Conservation (phyloP, 306 rosid species). For the Casuarina cunninghamiana region DNA sequence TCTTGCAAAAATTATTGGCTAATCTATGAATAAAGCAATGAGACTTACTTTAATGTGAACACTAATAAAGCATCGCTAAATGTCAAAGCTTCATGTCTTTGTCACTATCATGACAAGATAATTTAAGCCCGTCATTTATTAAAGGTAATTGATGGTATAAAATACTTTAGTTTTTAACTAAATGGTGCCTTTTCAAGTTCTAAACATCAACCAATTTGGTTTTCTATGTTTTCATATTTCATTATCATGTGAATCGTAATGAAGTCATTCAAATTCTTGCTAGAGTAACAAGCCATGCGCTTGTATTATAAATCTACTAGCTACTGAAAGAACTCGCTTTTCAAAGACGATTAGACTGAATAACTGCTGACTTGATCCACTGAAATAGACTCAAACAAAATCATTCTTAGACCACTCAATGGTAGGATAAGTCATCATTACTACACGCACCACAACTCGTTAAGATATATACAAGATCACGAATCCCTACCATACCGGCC, state of each 20-base stretch:
- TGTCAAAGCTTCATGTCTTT: too few species aligned
- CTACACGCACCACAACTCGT: conserved; percentile 8
- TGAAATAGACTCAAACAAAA: neutral
- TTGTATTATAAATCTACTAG: neutral
- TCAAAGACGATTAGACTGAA: neutral
- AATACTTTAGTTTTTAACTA: neutral
- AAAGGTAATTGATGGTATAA: neutral
- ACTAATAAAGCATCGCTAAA: too few species aligned
- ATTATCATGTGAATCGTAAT: neutral
- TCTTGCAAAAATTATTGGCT: too few species aligned
- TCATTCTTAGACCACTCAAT: neutral
- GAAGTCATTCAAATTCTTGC: neutral
- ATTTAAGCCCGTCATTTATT: too few species aligned
- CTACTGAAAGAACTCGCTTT: neutral
- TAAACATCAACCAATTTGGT: neutral
- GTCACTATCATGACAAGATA: too few species aligned
- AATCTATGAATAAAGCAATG: too few species aligned
- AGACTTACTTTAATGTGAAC: too few species aligned
- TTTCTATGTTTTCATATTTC: neutral
- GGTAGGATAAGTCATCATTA: neutral
- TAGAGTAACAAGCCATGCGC: too few species aligned
- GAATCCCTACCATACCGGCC: conserved; percentile 19
- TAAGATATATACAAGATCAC: conserved; percentile 31
- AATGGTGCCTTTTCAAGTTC: neutral
- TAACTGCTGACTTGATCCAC: neutral